Base-by-base conservation (phyloP, 2,329 filamentous ascomycete genomes). In the Celoporthe dispersa region DNA sequence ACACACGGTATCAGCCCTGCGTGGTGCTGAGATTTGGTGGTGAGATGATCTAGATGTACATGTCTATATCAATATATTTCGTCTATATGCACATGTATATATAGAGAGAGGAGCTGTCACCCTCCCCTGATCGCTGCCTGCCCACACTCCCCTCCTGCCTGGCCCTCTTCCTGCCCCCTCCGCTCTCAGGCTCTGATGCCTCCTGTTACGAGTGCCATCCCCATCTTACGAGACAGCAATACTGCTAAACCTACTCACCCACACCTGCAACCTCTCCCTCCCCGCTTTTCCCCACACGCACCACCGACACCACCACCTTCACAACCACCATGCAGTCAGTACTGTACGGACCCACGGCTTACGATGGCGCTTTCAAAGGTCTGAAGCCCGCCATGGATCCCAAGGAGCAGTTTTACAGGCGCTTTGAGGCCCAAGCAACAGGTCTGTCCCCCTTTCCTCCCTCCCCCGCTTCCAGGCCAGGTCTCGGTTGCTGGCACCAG, bases 341-440 rank as follows among this genome's bases (percentile, higher is more conserved):
- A 25, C 28, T 67, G 8, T 37, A 59, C 35, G 69, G 69, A 22
- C 71, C 68, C n/a, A 39, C 68, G 64, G 33, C 70, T 70, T 70
- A 74, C 62, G 63, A 71, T 44, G 70, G 72, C n/a, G 66, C 70
- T 22, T 74, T 73, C 66, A 74, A 72, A 71, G 75, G 75, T 60
- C 72, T 73, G 19, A 73, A 70, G 22, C 75, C 74, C 69, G 77
- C 76, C 62, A 82, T 82, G 80, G 84, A 86, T 70, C 81, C 88
- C 69, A 96, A 94, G 74, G 91, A 95, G 77, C 89, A 89, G 51
- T 97, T 97, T 83, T 94, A 95, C 79, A 88, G 90, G 75, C 91
- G 94, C 78, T 97, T 97, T 77, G 91, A 93, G 74, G 86, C 90
- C 75, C 90, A 92, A 79, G 88, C 92, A 66, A 88, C 88, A 62